Percentiles rank a stretch among this genome's conserved stretches.
Conservation (phyloP, 345 rosid genomes). For the Pelargonium nanum region DNA sequence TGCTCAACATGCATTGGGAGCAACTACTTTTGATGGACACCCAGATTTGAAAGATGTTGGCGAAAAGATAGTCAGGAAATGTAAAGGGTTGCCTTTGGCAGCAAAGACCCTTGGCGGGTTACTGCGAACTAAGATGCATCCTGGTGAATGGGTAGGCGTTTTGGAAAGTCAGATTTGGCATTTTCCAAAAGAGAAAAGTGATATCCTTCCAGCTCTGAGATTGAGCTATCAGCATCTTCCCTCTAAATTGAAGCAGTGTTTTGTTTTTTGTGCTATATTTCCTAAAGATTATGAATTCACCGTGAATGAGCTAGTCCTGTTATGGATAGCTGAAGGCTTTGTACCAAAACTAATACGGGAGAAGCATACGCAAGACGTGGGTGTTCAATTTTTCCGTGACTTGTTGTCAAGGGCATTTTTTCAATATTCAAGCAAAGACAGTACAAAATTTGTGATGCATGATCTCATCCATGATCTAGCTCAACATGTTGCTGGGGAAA, state of each 20-base stretch:
- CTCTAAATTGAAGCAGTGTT: conserved; percentile 14
- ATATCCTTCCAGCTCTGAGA: conserved; percentile 12
- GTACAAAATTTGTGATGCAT: conserved; percentile 1
- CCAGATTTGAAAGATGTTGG: conserved; percentile 17
- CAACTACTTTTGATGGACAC: conserved; percentile 1
- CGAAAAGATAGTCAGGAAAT: conserved; percentile 14
- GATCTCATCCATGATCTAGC: conserved; percentile 7
- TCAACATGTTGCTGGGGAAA: neutral
- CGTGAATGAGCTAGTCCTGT: conserved; percentile 8
- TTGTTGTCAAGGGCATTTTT: conserved; percentile 4
- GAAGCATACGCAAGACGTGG: neutral
- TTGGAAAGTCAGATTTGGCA: conserved; percentile 14
- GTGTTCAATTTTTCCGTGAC: conserved; percentile 1
- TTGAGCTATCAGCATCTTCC: conserved; percentile 21
- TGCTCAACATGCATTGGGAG: conserved; percentile 11
- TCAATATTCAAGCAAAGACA: neutral
- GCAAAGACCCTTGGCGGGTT: conserved; percentile 11
- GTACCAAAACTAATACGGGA: neutral
- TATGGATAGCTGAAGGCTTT: conserved; percentile 20
- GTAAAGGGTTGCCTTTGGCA: conserved; percentile 20
- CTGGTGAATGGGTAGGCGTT: conserved; percentile 11
- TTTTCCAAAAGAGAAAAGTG: neutral
- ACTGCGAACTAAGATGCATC: neutral
- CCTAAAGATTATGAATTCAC: conserved; percentile 12
- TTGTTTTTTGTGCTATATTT: conserved; percentile 18